These are phyloP conservation scores for Ophiostoma montium DNA, from an alignment of 2,329 filamentous ascomycete genomes.

Conservation along the genomic window DNA sequence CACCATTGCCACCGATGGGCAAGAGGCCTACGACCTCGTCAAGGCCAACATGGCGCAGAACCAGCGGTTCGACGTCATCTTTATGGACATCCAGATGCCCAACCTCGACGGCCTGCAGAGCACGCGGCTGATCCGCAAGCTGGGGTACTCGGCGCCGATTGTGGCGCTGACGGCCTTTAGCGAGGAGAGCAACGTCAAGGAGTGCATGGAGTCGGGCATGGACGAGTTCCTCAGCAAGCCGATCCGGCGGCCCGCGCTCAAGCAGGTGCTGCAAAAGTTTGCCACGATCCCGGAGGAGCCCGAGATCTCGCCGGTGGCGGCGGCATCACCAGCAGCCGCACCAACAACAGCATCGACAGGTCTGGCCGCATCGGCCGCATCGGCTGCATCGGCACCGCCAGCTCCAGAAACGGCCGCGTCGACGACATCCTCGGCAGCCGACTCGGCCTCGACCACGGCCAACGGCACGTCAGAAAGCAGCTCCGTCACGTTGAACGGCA, in stretches of 20 bases:
- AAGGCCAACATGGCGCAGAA: conserved; percentile 66
- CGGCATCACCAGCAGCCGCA: neutral
- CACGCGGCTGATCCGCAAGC: conserved; percentile 68
- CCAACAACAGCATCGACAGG: neutral
- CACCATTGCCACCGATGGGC: conserved; percentile 71
- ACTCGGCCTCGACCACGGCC: neutral
- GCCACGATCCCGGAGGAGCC: conserved; percentile 66
- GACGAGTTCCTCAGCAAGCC: conserved; percentile 70
- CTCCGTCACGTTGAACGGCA: neutral
- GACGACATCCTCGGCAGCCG: neutral
- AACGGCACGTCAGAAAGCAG: neutral
- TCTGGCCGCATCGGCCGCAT: neutral
- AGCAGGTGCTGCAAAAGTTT: conserved; percentile 74
- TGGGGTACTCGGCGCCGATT: conserved; percentile 78
- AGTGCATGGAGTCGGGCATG: conserved; percentile 83
- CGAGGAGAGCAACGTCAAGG: conserved; percentile 77
- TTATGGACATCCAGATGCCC: conserved; percentile 96
- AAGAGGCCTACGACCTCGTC: conserved; percentile 78
- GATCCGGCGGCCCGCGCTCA: conserved; percentile 70
- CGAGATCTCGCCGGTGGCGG: conserved; percentile 21
- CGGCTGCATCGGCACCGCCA: neutral
- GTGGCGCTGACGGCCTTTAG: conserved; percentile 83
- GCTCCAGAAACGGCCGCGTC: neutral
- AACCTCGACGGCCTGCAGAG: conserved; percentile 82
- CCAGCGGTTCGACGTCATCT: conserved; percentile 69